Percentiles rank a stretch among this genome's conserved stretches.
These are phyloP conservation scores for Passalora sequoiae DNA, from an alignment of 2,329 filamentous ascomycete genomes.

Conservation along the genomic window DNA sequence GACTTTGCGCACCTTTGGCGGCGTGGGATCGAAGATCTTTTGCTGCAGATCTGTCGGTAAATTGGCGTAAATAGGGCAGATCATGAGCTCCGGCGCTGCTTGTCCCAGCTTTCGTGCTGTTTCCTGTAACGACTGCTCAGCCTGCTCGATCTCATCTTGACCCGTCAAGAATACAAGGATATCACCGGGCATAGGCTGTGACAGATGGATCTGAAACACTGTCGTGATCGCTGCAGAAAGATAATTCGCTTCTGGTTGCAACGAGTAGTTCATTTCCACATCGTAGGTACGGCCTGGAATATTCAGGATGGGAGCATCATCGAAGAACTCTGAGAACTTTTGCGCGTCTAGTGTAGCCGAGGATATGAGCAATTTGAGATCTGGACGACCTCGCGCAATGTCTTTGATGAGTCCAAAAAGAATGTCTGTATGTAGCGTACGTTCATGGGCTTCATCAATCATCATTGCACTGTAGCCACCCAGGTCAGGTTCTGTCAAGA, in stretches of 20 bases:
- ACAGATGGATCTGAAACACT: conserved; percentile 90
- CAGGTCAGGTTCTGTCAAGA: conserved; percentile 82
- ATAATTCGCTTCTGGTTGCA: conserved; percentile 89
- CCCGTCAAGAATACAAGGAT: conserved; percentile 93
- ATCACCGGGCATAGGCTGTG: conserved; percentile 70
- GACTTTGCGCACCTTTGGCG: conserved; percentile 78
- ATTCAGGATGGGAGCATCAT: conserved; percentile 88
- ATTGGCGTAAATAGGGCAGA: conserved; percentile 92
- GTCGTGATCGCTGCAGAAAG: conserved; percentile 86
- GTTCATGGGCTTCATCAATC: conserved; percentile 96
- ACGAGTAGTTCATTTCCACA: conserved; percentile 86
- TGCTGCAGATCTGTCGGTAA: conserved; percentile 83
- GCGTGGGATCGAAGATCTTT: conserved; percentile 92
- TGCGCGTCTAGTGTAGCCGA: conserved; percentile 92
- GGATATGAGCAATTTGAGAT: conserved; percentile 85
- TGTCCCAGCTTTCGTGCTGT: conserved; percentile 81
- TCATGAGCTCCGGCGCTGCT: conserved; percentile 78
- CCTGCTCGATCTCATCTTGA: conserved; percentile 91
- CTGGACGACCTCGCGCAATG: conserved; percentile 72
- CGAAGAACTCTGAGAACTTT: conserved; percentile 88
- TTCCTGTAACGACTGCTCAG: conserved; percentile 76
- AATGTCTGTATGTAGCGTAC: conserved; percentile 87
- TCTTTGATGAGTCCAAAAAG: conserved; percentile 84
- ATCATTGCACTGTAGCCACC: conserved; percentile 80
- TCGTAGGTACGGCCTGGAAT: conserved; percentile 85